Base-by-base conservation (phyloP, 1,284 basidiomycete genomes). In the Leccinum fuscescens region DNA sequence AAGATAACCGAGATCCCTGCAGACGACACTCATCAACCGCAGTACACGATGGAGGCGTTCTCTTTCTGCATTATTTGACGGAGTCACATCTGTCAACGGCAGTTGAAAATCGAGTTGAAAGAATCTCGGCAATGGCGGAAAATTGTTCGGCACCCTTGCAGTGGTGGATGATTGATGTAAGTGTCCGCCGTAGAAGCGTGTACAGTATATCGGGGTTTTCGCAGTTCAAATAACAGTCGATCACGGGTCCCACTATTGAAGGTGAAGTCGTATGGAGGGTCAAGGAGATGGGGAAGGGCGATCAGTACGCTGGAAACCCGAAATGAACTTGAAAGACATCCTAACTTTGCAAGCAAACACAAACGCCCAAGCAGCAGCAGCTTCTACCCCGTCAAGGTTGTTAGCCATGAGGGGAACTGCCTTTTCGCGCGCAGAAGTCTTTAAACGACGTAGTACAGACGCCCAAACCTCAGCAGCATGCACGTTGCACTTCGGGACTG, bases 91-190 rank as follows among this genome's bases (percentile, higher is more conserved):
- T 60, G 29, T 54, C 63, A 60, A 63, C 62, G n/a, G 39, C 11
- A 54, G 58, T 54, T 15, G 61, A 61, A 58, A 81, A 77, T 50
- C 71, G 69, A 49, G 74, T 66, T 1, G 83, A 67, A 3, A 90
- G 64, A 11, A 81, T 67, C 27, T 93, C 86, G 1, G 84, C 80
- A 3, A 93, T 66, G 0, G 82, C 73, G 6, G 80, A 72, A 67
- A 92, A 90, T 57, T 86, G 82, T 20, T 88, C 85, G 0, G 86
- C 72, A 20, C 79, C 79, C 61, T 88, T 86, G 66, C 88, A 88
- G 69, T 95, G 92, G 71, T 95, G 93, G 4, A 90, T 84, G 15
- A 93, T 75, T 0, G 93, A 88, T 0, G 91, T 95, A 4, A 92
- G 73, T 2, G 89, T 78, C n/a, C 90, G 83, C 5, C 88, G 85